Evolutionary conservation across 169 alveolate genomes (phyloP).

Genomic region (Amoebophrya sp.): DNA sequence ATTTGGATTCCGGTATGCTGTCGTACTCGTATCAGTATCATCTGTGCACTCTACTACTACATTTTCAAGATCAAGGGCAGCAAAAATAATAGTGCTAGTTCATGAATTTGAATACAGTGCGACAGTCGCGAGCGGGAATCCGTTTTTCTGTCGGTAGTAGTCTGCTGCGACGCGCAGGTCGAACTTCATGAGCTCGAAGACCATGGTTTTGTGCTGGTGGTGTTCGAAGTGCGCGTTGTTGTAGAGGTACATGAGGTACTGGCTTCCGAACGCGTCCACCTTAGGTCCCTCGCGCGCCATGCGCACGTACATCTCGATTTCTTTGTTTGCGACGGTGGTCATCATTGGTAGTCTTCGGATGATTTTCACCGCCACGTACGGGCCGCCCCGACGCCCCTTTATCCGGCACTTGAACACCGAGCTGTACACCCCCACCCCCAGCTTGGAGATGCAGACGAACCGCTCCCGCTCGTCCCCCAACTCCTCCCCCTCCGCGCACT

Average conservation of each 20-base stretch:
- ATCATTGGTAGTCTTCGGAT: background rate
- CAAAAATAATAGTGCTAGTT: no score
- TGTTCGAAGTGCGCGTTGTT: background rate
- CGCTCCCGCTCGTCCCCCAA: background rate
- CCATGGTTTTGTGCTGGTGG: background rate
- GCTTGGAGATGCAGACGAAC: background rate
- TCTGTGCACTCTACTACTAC: no score
- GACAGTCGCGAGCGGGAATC: background rate
- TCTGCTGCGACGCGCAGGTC: background rate
- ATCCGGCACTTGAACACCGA: background rate
- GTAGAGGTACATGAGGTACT: background rate
- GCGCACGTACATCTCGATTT: background rate
- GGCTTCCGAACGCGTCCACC: background rate
- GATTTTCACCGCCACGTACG: background rate
- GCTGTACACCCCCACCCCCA: background rate
- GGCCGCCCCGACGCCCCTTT: background rate
- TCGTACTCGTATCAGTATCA: no score
- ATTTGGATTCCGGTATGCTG: no score
- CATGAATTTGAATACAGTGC: background rate
- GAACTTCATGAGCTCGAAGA: background rate
- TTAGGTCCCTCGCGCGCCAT: background rate
- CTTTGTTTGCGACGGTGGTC: background rate
- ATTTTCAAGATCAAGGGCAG: background rate
- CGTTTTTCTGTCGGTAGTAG: background rate
- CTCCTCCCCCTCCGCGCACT: background rate